Evolutionary conservation across 108 stramenopile genomes (phyloP).

Genomic region (Cylindrotheca fusiformis): DNA sequence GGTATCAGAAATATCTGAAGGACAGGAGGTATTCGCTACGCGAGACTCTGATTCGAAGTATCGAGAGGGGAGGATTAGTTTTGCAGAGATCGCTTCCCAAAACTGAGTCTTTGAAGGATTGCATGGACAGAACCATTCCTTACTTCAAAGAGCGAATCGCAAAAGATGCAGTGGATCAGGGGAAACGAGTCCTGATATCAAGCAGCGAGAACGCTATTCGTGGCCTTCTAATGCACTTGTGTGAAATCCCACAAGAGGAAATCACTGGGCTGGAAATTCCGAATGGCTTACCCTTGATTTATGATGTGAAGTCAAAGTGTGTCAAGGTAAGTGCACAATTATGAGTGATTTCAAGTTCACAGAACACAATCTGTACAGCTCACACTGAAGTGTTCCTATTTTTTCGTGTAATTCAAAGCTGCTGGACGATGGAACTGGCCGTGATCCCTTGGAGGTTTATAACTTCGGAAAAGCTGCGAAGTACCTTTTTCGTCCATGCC

Average conservation of each 20-base stretch:
- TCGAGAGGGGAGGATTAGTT: slow-evolving; percentile 60
- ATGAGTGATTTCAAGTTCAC: no score
- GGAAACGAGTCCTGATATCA: slow-evolving; percentile 94
- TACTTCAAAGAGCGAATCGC: slow-evolving; percentile 87
- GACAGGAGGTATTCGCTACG: slow-evolving; percentile 73
- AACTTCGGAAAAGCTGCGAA: slow-evolving; percentile 83
- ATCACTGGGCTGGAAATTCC: slow-evolving; percentile 94
- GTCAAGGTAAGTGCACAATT: slow-evolving; percentile 37
- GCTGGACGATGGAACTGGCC: slow-evolving; percentile 83
- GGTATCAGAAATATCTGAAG: slow-evolving; percentile 78
- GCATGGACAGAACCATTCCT: slow-evolving; percentile 85
- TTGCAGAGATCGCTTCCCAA: slow-evolving; percentile 84
- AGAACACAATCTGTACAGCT: no score
- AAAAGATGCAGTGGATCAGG: slow-evolving; percentile 81
- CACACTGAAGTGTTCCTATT: no score
- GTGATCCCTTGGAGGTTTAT: slow-evolving; percentile 78
- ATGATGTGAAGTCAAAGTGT: slow-evolving; percentile 73
- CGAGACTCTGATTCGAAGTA: slow-evolving; percentile 76
- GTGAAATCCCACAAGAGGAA: slow-evolving; percentile 91
- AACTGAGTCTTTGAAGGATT: slow-evolving; percentile 77
- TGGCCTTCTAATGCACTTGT: slow-evolving; percentile 96
- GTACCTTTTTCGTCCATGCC: slow-evolving; percentile 80
- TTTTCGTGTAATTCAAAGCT: slow-evolving; percentile 36
- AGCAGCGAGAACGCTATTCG: slow-evolving; percentile 98
- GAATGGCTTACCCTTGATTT: slow-evolving; percentile 95